Evolutionary conservation across 495 filamentous ascomycete species (phyloP), one percentile per base, ranked within the genome.

Genomic region (Aspergillus ellipticus): DNA sequence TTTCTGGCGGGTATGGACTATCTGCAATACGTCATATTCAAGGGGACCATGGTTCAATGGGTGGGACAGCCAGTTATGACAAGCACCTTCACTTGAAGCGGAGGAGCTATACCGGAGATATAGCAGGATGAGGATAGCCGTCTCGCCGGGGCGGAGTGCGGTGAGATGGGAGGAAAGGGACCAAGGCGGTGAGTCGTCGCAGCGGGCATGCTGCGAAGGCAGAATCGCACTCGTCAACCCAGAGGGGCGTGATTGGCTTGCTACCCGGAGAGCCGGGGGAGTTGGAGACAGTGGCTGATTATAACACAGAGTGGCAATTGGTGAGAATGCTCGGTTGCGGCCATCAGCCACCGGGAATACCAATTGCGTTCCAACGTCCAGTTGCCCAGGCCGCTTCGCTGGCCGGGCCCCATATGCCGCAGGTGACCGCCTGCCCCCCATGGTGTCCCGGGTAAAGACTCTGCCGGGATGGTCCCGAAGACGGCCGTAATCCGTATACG

Each of bases 391-490:
- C n/a, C n/a, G n/a, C n/a, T n/a, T n/a, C 26, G 7, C 22, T 13
- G 19, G 22, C 16, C 21, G 10, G 16, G 42, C 5, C 8, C 9
- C 20, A 37, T 49, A 26, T 56, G 58, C 42, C 43, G 19, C 3
- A 13, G 16, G 13, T 11, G 42, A 56, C 60, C 60, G 55, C 56
- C 52, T 56, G n/a, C 33, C 21, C 1, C 15, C 46, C 15, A 33
- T 3, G 3, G 9, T n/a, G 1, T 9, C 37, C 9, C 55, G 61
- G 61, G 11, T 57, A 59, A 63, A 21, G 4, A 22, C 47, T 59
- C 53, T 55, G 28, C 61, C 61, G 56, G 26, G 7, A 28, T 4
- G 4, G 7, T 28, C 24, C 24, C 24, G 24, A 7, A 7, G 24
- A 28, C 24, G 24, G 24, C 24, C 24, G 35, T n/a, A 39, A 13